phyloP scores from a whole-genome alignment of 441 rosid species.

The Euphorbia celastroides region DNA sequence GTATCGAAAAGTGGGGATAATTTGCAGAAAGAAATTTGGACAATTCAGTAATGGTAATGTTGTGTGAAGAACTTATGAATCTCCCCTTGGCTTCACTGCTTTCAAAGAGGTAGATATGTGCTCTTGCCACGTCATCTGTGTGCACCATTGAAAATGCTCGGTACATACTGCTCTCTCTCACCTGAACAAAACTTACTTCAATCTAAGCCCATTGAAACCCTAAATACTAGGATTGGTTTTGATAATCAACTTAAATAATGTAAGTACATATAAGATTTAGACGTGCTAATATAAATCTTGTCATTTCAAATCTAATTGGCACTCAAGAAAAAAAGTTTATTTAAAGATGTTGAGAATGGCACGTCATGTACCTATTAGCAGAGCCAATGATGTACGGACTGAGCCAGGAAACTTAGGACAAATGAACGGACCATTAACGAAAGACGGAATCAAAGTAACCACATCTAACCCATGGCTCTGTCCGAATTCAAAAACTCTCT shows the following conservation, averaged over 20 bases:
- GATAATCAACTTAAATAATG: no score
- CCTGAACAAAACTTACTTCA: constrained; percentile 14
- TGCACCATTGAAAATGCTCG: constrained; percentile 27
- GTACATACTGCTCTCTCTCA: constrained; percentile 6
- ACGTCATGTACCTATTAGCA: constrained; percentile 25
- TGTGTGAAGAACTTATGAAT: constrained; percentile 29
- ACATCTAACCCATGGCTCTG: constrained; percentile 28
- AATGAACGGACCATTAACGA: constrained; percentile 35
- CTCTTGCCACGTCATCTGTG: constrained; percentile 34
- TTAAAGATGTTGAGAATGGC: no score
- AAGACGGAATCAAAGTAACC: constrained; percentile 28
- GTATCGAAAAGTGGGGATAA: constrained; percentile 25
- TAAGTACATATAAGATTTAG: no score
- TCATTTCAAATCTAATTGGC: no score
- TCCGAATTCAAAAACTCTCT: constrained; percentile 27
- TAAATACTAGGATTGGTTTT: no score
- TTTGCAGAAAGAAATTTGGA: constrained; percentile 24
- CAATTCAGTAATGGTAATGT: constrained; percentile 22
- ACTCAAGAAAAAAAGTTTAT: no score
- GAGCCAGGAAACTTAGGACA: constrained; percentile 31
- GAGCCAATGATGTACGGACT: constrained; percentile 22
- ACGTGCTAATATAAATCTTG: no score
- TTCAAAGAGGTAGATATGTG: constrained; percentile 41
- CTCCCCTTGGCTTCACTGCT: constrained; percentile 32
- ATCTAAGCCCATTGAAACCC: no score